Percentiles rank a stretch among this genome's conserved stretches.
These are phyloP conservation scores for Aspergillus piperis DNA, from an alignment of 2,329 filamentous ascomycete genomes.

Conservation along the genomic window DNA sequence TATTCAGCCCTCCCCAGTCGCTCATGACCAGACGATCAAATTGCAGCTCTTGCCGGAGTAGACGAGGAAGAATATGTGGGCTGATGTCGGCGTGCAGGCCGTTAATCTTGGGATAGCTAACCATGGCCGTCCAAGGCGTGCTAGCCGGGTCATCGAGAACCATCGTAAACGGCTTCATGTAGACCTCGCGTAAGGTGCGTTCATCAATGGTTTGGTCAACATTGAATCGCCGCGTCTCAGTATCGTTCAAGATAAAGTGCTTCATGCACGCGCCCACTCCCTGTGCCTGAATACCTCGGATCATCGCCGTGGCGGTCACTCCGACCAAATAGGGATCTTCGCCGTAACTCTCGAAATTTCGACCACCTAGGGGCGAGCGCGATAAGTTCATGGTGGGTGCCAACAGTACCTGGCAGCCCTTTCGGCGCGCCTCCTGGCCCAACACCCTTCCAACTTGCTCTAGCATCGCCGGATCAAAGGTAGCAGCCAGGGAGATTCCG, in stretches of 20 bases:
- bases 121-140: conserved; percentile 17
- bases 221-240: too few species aligned
- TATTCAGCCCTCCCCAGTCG: conserved; percentile 1
- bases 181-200: too few species aligned
- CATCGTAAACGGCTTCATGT: background rate
- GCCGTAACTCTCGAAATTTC: too few species aligned
- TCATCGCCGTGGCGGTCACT: too few species aligned
- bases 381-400: too few species aligned
- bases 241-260: too few species aligned
- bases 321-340: too few species aligned
- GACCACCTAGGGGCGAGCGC: too few species aligned
- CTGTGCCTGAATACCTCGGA: too few species aligned
- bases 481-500: conserved; percentile 2
- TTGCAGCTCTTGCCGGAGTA: background rate
- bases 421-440: background rate
- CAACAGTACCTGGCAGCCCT: too few species aligned
- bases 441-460: background rate
- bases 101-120: conserved; percentile 3
- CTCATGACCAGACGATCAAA: background rate
- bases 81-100: background rate
- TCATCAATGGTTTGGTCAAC: too few species aligned
- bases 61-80: background rate
- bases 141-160: conserved; percentile 4
- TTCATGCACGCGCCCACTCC: too few species aligned
- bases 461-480: background rate